phyloP scores from a whole-genome alignment of 768 basidiomycete species.

The Phanerodontia chrysosporium region DNA sequence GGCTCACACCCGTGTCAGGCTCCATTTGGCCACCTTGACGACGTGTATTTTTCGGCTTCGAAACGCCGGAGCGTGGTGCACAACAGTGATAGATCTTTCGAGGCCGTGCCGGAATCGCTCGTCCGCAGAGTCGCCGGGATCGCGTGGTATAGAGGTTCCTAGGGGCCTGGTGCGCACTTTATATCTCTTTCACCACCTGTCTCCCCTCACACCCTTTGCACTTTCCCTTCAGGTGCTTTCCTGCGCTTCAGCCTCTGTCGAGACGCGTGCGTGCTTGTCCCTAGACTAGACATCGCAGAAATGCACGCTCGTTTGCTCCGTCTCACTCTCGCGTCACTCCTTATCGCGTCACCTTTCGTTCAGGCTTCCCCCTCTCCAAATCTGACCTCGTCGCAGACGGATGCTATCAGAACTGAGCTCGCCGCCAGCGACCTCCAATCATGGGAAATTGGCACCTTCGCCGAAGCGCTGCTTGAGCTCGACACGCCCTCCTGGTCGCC shows the following conservation, averaged over 20 bases:
- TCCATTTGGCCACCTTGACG: background rate
- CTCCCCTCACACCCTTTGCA: background rate
- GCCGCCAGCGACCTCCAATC: slow-evolving; percentile 34
- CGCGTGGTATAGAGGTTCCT: background rate
- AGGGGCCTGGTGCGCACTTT: background rate
- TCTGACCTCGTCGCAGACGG: background rate
- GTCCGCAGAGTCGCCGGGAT: background rate
- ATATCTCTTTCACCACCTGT: background rate
- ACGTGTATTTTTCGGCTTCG: background rate
- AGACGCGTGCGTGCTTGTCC: background rate
- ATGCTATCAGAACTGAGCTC: background rate
- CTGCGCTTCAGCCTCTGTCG: background rate
- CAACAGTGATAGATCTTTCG: background rate
- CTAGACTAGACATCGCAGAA: background rate
- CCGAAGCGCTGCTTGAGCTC: slow-evolving; percentile 48
- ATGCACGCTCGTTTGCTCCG: background rate
- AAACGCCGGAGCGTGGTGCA: background rate
- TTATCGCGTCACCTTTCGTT: background rate
- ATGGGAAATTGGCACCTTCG: slow-evolving; percentile 52
- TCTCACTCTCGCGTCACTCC: background rate
- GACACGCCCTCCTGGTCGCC: slow-evolving; percentile 44
- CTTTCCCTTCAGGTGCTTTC: background rate
- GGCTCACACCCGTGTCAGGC: background rate
- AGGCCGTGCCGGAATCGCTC: background rate
- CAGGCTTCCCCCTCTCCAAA: background rate